These are phyloP conservation scores for Diaporthe vexans DNA, from an alignment of 2,329 filamentous ascomycete genomes.

Conservation along the genomic window DNA sequence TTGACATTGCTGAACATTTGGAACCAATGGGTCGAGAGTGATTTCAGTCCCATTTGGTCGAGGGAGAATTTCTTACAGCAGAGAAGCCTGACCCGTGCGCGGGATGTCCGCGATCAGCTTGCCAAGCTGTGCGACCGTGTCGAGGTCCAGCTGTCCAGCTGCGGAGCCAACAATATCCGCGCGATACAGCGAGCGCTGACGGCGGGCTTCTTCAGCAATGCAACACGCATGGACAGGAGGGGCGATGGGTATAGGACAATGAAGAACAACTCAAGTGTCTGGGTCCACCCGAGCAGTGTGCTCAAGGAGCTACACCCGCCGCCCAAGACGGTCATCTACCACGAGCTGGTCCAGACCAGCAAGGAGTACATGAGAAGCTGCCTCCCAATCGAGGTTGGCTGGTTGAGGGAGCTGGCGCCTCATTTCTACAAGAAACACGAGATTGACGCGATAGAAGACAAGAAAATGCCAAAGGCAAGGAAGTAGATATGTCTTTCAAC, in stretches of 20 bases:
- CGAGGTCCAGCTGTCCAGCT: conserved; percentile 80
- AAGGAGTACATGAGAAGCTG: conserved; percentile 95
- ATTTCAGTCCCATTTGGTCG: conserved; percentile 89
- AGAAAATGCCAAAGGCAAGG: conserved; percentile 66
- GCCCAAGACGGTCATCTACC: conserved; percentile 87
- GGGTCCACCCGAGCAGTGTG: conserved; percentile 90
- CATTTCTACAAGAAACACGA: conserved; percentile 97
- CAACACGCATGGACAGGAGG: conserved; percentile 83
- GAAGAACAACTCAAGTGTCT: conserved; percentile 90
- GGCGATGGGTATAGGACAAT: conserved; percentile 93
- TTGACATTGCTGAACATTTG: conserved; percentile 91
- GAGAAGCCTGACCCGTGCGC: conserved; percentile 86
- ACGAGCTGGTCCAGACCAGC: conserved; percentile 83
- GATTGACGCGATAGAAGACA: conserved; percentile 84
- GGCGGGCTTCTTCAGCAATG: conserved; percentile 94
- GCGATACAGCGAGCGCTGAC: conserved; percentile 91
- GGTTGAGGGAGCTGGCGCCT: conserved; percentile 90
- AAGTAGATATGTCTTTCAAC: conserved; percentile 31
- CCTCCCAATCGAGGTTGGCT: conserved; percentile 86
- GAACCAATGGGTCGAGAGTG: conserved; percentile 94
- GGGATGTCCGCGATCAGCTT: conserved; percentile 93
- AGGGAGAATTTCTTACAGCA: conserved; percentile 96
- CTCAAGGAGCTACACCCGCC: conserved; percentile 83
- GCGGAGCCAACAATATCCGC: conserved; percentile 77
- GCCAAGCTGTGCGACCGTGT: conserved; percentile 93